Percentiles rank a stretch among this genome's conserved stretches.
phyloP scores from a whole-genome alignment of 805 yeast species.

The Wilhelminamyces savonicus region DNA sequence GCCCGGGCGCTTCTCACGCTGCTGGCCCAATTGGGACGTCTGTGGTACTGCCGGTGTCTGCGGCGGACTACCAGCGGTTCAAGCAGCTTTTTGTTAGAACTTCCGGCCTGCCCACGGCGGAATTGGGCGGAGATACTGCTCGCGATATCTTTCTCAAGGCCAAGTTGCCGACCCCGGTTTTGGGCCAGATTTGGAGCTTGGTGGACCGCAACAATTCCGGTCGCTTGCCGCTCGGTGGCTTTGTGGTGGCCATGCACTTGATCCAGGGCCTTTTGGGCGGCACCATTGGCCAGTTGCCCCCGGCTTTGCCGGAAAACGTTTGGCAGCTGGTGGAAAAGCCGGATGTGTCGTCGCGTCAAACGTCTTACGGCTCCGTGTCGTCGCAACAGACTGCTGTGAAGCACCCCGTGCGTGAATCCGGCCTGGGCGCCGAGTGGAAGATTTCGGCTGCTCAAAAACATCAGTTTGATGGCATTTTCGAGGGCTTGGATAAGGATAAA shows the following conservation, averaged over 20 bases:
- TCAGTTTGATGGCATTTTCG: conserved; percentile 77
- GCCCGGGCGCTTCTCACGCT: conserved; percentile 17
- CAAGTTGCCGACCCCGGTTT: conserved; percentile 63
- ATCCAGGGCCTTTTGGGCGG: conserved; percentile 77
- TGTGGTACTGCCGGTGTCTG: conserved; percentile 38
- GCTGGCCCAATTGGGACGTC: conserved; percentile 36
- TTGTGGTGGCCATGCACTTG: conserved; percentile 90
- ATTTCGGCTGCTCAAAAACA: conserved; percentile 62
- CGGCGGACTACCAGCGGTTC: conserved; percentile 56
- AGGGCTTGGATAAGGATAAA: conserved; percentile 62
- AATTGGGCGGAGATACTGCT: conserved; percentile 75
- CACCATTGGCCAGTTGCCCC: conserved; percentile 49
- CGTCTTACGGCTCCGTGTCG: conserved; percentile 23
- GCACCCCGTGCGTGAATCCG: conserved; percentile 11
- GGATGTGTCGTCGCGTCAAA: conserved; percentile 14
- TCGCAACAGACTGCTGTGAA: conserved; percentile 32
- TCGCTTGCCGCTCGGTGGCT: conserved; percentile 63
- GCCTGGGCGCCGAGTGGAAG: conserved; percentile 48
- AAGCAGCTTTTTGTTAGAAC: conserved; percentile 70
- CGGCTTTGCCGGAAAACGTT: conserved; percentile 32
- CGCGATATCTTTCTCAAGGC: conserved; percentile 86
- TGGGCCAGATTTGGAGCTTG: conserved; percentile 85
- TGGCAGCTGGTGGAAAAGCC: conserved; percentile 28
- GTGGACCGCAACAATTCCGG: conserved; percentile 78
- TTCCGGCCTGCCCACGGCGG: conserved; percentile 44